Base-by-base conservation (phyloP, 2,329 filamentous ascomycete genomes). In the Gaeumannomyces tritici region DNA sequence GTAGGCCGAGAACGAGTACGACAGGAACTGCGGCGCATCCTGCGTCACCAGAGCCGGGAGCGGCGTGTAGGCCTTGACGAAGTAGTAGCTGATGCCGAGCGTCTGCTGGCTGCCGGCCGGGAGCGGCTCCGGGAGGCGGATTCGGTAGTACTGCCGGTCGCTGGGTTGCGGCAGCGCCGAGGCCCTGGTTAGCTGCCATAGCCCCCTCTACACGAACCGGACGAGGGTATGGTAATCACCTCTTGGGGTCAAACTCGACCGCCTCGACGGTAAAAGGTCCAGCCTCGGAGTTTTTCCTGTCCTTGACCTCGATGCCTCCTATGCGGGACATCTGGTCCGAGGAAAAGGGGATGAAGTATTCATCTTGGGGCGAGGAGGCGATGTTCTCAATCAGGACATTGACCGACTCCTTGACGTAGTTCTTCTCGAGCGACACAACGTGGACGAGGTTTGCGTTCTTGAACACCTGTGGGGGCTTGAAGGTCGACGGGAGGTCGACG, bases 301-400 rank as follows among this genome's bases (percentile, higher is more conserved):
- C 91, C 79, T 89, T 91, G 62, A 93, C 95, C 77, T 98, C 93
- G 63, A 99, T 78, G 54, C 89, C 91, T 67, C 93, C 95, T 65
- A 98, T 79, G 67, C 84, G 87, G 66, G 85, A 83, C 70, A 96
- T 84, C 75, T 91, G 81, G 66, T 88, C 83, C 64, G 87, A 80
- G 63, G 90, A 88, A 73, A 99, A 96, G 4, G 93, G 90, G 61
- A 99, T 71, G 75, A 89, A 98, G 82, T 99, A 99, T 75, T 96
- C 89, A 73, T 86, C 85, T 73, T 98, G 93, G 24, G 92, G 83
- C 67, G 88, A 79, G 65, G 83, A 82, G 71, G 89, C 90, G 67
- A 90, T 81, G 74, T 99, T 99, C 79, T 97, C 89, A 66, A 99
- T 86, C 61, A 96, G 82, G n/a, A 96, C 88, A 77, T 98, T 97